phyloP scores from a whole-genome alignment of 306 rosid genomes.

The Fragaria ananassa region DNA sequence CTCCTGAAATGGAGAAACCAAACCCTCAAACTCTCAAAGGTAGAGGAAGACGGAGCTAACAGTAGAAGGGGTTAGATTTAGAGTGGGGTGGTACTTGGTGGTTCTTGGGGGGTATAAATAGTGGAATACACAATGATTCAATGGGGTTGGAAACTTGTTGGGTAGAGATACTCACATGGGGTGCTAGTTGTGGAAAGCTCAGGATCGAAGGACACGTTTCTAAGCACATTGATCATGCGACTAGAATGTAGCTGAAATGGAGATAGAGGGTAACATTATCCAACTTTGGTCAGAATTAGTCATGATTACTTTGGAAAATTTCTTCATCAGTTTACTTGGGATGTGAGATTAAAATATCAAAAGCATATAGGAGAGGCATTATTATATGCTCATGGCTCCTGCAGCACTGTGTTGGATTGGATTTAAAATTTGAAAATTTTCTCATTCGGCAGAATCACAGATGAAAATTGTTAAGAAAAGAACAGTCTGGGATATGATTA shows the following conservation, averaged over 20 bases:
- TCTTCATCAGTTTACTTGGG: not conserved
- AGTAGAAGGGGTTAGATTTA: conserved; percentile 1
- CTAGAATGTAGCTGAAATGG: not conserved
- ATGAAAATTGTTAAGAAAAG: not conserved
- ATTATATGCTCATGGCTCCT: not conserved
- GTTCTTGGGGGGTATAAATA: conserved; percentile 10
- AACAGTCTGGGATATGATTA: not conserved
- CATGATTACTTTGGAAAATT: not conserved
- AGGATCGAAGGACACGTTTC: not conserved
- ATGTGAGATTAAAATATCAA: not conserved
- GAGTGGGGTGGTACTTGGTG: conserved; percentile 8
- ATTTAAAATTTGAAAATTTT: not conserved
- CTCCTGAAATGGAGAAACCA: not conserved
- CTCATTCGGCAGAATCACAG: not conserved
- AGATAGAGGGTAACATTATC: not conserved
- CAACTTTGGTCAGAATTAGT: not conserved
- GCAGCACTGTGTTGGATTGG: not conserved
- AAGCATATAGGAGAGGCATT: not conserved
- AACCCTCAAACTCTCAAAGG: not conserved
- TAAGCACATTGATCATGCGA: not conserved
- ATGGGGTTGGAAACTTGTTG: not conserved
- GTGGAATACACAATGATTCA: not conserved
- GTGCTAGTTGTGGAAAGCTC: not conserved
- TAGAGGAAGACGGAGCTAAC: not conserved
- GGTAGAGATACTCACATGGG: not conserved